A percentile compares a stretch with the other conserved stretches of the same genome.
Evolutionary conservation across 345 rosid genomes (phyloP).

Genomic region (Hibiscus tridactylites): DNA sequence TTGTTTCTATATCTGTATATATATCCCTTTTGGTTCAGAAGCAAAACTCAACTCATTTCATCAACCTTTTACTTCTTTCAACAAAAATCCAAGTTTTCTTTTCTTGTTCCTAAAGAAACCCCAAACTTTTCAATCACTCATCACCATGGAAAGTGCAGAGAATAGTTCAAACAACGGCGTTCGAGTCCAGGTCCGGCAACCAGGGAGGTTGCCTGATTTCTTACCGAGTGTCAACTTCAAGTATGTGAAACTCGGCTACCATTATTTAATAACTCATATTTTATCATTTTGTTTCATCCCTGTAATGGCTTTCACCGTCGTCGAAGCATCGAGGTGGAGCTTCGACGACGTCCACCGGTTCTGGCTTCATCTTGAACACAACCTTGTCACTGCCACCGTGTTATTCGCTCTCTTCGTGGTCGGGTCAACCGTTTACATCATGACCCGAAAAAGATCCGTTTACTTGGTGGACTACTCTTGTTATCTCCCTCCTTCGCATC

Average conservation of each 20-base stretch:
- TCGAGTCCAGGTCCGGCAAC: conserved; percentile 41
- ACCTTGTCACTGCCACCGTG: conserved; percentile 57
- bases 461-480: conserved; percentile 71
- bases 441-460: conserved; percentile 81
- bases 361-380: conserved; percentile 84
- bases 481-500: conserved; percentile 56
- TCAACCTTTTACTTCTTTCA: neutral
- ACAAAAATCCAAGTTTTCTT: neutral
- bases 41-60: neutral
- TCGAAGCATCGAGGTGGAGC: conserved; percentile 50
- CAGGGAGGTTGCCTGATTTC: conserved; percentile 66
- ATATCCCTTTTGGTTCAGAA: neutral
- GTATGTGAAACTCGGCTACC: conserved; percentile 86
- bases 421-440: conserved; percentile 65
- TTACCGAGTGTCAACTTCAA: conserved; percentile 79
- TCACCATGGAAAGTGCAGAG: conserved; percentile 30
- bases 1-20: neutral
- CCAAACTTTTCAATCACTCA: neutral
- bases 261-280: conserved; percentile 57
- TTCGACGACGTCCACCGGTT: conserved; percentile 57
- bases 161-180: conserved; percentile 27
- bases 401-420: conserved; percentile 54
- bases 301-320: conserved; percentile 43
- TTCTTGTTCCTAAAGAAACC: too few species aligned
- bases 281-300: conserved; percentile 71